Percentiles rank a stretch among this genome's conserved stretches.
phyloP scores from a whole-genome alignment of 768 basidiomycete genomes.

The Xanthoconium purpureum region DNA sequence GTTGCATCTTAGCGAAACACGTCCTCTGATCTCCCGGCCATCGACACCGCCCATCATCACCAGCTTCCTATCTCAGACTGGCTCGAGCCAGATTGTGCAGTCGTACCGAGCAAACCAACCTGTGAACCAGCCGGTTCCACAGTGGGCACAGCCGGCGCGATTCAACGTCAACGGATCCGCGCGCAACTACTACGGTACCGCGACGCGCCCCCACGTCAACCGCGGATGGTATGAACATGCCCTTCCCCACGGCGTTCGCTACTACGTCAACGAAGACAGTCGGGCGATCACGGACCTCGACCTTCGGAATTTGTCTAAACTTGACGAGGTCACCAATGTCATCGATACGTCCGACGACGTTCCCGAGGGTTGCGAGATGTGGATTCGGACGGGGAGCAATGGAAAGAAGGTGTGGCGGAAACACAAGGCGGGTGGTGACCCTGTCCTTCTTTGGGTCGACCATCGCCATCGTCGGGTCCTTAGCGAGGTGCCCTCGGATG shows the following conservation, averaged over 20 bases:
- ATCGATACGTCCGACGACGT: conserved; percentile 30
- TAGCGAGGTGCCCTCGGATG: conserved; percentile 40
- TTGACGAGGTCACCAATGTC: conserved; percentile 40
- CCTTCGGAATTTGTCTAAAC: conserved; percentile 48
- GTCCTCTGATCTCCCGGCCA: conserved; percentile 46
- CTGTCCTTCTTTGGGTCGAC: conserved; percentile 60
- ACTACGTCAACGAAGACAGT: conserved; percentile 64
- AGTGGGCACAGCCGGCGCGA: conserved; percentile 24
- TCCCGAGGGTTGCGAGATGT: conserved; percentile 54
- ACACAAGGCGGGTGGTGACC: conserved; percentile 31
- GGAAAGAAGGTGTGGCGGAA: conserved; percentile 30
- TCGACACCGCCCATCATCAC: conserved; percentile 30
- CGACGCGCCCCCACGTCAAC: conserved; percentile 17
- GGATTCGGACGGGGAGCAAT: conserved; percentile 48
- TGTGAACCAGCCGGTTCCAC: conserved; percentile 28
- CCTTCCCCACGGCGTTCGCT: conserved; percentile 69
- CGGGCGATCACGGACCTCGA: conserved; percentile 71
- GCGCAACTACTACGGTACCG: conserved; percentile 29
- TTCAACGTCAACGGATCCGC: conserved; percentile 32
- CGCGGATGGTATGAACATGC: conserved; percentile 75
- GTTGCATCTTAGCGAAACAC: conserved; percentile 43
- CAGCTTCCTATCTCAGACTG: conserved; percentile 15
- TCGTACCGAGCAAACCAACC: conserved; percentile 21
- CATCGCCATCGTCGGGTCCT: conserved; percentile 56
- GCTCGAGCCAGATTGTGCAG: conserved; percentile 23